Base-by-base conservation (phyloP, 192 early-diverging fungal genomes). In the Dissophora ornata region DNA sequence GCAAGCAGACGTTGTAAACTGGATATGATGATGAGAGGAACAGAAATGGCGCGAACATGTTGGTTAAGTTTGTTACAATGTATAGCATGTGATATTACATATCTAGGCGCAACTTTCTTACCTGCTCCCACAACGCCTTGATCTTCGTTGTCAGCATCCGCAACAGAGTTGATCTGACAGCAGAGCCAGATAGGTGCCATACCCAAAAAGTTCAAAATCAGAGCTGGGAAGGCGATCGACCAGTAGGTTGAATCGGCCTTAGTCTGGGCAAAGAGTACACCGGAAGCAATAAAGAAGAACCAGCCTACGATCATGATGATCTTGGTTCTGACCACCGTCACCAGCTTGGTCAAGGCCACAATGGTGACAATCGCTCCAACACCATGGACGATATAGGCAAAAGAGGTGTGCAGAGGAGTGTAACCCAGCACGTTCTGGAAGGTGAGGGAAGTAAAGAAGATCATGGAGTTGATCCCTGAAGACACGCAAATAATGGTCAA, bases 91-190 rank as follows among this genome's bases (percentile, higher is more conserved):
- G 9, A 4, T 4, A 16, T 12, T 2, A 45, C 44, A 4, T 4
- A 5, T n/a, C 15, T 18, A 6, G 18, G n/a, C 36, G 12, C 36
- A 38, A 38, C 36, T 15, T 16, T 34, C 58, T 47, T 56, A 70
- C 68, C 59, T 40, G 69, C 69, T 38, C 69, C 69, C 49, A 63
- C 69, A 19, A 71, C 60, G 10, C 69, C 69, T 50, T 63, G 69
- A 28, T 71, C 55, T 36, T 71, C 69, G 42, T 73, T 56, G 3
- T 36, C 49, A 7, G 70, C 62, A 46, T 73, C 70, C 0, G 70
- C 70, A 4, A 78, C 64, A 25, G 59, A 61, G 32, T 67, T 67
- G 41, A 78, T 68, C n/a, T 78, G 63, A 29, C 64, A 78, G 16
- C 44, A 40, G 10, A 78, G 3, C 63, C 64, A 78, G 19, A 78